Evolutionary conservation across 2,329 filamentous ascomycete genomes (phyloP).

Genomic region (Exophiala phaeomuriformis): DNA sequence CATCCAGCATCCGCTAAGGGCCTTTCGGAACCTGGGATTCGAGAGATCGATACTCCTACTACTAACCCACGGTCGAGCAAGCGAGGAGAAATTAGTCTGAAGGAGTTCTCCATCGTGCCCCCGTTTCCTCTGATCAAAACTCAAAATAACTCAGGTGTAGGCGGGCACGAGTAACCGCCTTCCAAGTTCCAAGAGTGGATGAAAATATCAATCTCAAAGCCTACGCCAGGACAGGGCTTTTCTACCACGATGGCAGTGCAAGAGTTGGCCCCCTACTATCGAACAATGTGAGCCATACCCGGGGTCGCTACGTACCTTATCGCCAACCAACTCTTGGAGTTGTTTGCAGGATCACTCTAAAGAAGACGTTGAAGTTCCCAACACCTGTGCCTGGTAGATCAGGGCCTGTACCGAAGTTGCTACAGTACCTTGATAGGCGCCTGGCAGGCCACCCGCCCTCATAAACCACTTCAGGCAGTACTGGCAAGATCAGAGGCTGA

Average conservation of each 20-base stretch:
- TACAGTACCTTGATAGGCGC: no score
- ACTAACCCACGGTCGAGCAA: background rate
- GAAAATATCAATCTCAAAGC: background rate
- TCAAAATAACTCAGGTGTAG: constrained; percentile 1
- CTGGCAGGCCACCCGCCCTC: no score
- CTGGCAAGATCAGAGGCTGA: background rate
- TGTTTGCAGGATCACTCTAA: no score
- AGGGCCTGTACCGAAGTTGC: no score
- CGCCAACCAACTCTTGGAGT: no score
- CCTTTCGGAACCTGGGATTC: constrained; percentile 14
- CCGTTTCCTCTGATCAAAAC: constrained; percentile 2
- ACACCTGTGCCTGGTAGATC: no score
- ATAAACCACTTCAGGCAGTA: background rate
- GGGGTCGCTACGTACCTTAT: no score
- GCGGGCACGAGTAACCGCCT: constrained; percentile 6
- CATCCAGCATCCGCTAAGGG: constrained; percentile 12
- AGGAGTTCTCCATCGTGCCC: constrained; percentile 1
- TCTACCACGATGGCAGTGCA: background rate
- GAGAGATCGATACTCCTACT: constrained; percentile 2
- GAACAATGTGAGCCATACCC: no score
- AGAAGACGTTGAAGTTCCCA: no score
- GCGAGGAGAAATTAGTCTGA: background rate
- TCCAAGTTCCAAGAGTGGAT: background rate
- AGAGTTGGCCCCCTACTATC: background rate
- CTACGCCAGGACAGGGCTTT: background rate